These are phyloP conservation scores for Austroboletus novae-zelandiae DNA, from an alignment of 1,284 basidiomycete species.

Conservation along the genomic window DNA sequence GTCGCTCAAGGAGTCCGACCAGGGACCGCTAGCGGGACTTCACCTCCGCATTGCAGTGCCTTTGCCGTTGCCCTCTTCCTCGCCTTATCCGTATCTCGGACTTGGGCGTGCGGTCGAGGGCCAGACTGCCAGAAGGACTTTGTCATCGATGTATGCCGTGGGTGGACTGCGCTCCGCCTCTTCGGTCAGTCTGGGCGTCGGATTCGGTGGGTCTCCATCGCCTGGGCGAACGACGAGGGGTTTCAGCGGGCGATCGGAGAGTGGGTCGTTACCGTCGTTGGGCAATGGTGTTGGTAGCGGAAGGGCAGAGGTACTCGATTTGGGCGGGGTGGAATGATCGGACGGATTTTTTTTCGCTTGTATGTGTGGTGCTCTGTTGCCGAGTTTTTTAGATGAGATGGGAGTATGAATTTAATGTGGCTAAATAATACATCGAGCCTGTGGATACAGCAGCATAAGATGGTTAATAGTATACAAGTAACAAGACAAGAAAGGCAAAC, in stretches of 20 bases:
- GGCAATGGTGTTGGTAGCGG: background rate
- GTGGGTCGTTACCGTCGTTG: background rate
- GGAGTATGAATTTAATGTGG: no score
- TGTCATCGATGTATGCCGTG: constrained; percentile 62
- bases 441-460: no score
- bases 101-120: constrained; percentile 22
- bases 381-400: no score
- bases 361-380: background rate
- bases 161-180: constrained; percentile 43
- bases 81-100: constrained; percentile 11
- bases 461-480: no score
- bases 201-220: constrained; percentile 16
- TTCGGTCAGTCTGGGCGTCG: constrained; percentile 24
- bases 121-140: constrained; percentile 38
- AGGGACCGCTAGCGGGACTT: constrained; percentile 39
- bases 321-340: constrained; percentile 26
- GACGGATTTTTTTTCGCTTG: background rate
- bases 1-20: constrained; percentile 34
- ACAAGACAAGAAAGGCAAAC: no score
- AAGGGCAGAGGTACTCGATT: background rate
- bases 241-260: background rate
- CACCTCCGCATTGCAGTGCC: constrained; percentile 63
- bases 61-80: background rate
- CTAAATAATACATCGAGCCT: no score
- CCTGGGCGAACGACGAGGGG: constrained; percentile 7